Conservation (phyloP, 1,139 yeast genomes). For the Candida sp. region DNA sequence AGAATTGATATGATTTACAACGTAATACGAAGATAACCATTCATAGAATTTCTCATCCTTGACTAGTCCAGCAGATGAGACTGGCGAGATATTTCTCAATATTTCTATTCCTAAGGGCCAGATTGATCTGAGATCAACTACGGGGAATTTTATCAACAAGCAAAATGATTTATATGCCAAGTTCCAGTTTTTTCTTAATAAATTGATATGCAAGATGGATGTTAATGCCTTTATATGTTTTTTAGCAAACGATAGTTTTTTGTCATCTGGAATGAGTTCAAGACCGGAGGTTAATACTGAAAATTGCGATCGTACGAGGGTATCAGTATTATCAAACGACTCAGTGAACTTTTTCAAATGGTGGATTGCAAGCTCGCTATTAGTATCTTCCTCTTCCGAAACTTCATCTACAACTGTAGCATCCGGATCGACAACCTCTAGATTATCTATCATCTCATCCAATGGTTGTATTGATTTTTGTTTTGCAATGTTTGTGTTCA, state of each 20-base stretch:
- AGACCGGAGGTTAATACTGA: slow-evolving; percentile 24
- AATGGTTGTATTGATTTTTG: slow-evolving; percentile 1
- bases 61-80: slow-evolving; percentile 4
- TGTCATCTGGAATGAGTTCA: slow-evolving; percentile 24
- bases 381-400: slow-evolving; percentile 9
- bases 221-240: slow-evolving; percentile 31
- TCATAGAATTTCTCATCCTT: slow-evolving; percentile 31
- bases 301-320: slow-evolving; percentile 21
- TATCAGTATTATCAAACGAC: slow-evolving; percentile 18
- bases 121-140: slow-evolving; percentile 48
- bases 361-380: slow-evolving; percentile 7
- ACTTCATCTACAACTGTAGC: slow-evolving; percentile 4
- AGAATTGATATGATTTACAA: slow-evolving; percentile 9
- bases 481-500: slow-evolving; percentile 7
- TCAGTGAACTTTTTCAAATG: slow-evolving; percentile 13
- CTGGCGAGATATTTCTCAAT: slow-evolving; percentile 11
- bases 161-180: slow-evolving; percentile 52
- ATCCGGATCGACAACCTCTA: slow-evolving; percentile 4
- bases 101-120: slow-evolving; percentile 59
- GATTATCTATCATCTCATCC: slow-evolving; percentile 4
- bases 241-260: slow-evolving; percentile 8
- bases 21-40: slow-evolving; percentile 31
- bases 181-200: slow-evolving; percentile 50
- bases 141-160: slow-evolving; percentile 42
- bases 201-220: slow-evolving; percentile 30